phyloP scores from a whole-genome alignment of 768 basidiomycete genomes.

The Termitomyces sp. region DNA sequence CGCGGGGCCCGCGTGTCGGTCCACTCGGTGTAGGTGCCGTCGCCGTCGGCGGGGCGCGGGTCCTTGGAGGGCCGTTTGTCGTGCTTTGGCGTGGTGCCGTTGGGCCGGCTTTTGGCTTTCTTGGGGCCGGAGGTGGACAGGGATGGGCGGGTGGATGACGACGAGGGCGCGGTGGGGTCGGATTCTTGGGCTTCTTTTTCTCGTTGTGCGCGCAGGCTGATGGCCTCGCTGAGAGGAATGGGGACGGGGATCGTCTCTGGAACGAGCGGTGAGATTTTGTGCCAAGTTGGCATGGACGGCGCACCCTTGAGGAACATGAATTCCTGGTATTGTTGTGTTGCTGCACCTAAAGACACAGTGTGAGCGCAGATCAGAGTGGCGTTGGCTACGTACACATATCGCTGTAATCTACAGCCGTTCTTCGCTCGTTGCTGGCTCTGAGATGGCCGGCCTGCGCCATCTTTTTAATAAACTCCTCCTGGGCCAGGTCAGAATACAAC shows the following conservation, averaged over 20 bases:
- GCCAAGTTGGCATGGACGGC: background rate
- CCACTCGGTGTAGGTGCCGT: constrained; percentile 12
- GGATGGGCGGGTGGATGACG: constrained; percentile 15
- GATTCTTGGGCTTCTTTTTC: constrained; percentile 55
- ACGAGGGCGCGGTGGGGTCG: constrained; percentile 38
- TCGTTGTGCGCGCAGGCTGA: constrained; percentile 45
- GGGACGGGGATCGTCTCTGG: constrained; percentile 69
- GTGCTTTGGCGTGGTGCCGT: constrained; percentile 13
- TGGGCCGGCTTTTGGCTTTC: constrained; percentile 25
- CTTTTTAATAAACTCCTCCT: constrained; percentile 83
- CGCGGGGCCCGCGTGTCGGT: constrained; percentile 10
- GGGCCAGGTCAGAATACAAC: constrained; percentile 4
- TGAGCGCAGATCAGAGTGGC: background rate
- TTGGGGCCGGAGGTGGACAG: constrained; percentile 17
- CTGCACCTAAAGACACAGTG: constrained; percentile 38
- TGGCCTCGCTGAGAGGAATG: constrained; percentile 53
- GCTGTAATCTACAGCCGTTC: constrained; percentile 57
- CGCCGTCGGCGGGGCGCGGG: constrained; percentile 1
- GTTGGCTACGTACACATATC: constrained; percentile 60
- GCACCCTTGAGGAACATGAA: constrained; percentile 69
- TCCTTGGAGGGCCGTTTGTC: constrained; percentile 8
- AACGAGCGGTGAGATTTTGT: constrained; percentile 1
- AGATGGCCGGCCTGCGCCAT: constrained; percentile 65
- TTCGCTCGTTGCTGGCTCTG: constrained; percentile 53
- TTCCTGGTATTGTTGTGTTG: constrained; percentile 58